Evolutionary conservation across 495 filamentous ascomycete species (phyloP).

Genomic region (Rusavskia elegans): DNA sequence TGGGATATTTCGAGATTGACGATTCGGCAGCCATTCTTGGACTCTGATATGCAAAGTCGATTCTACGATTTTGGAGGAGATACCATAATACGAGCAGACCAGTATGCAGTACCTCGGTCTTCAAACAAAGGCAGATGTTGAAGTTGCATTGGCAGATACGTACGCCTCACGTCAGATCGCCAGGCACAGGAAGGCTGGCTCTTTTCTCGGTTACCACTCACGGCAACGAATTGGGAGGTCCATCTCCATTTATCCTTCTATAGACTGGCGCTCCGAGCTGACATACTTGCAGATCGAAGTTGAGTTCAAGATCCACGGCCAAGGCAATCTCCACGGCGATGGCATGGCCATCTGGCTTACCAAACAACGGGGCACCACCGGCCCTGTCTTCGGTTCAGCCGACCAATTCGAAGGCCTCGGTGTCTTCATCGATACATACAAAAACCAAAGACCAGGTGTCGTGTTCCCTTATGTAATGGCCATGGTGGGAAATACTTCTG

Average conservation of each 20-base stretch:
- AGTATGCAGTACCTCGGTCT: constrained; percentile 34
- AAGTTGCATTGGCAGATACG: constrained; percentile 41
- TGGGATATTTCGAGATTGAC: not conserved
- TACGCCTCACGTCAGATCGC: constrained; percentile 80
- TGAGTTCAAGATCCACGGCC: constrained; percentile 79
- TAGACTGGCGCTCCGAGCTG: not conserved
- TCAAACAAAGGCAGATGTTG: not conserved
- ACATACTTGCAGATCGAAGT: constrained; percentile 56
- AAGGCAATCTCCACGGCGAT: constrained; percentile 82
- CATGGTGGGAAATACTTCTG: constrained; percentile 88
- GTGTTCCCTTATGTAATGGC: constrained; percentile 98
- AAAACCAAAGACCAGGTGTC: constrained; percentile 92
- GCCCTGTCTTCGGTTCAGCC: constrained; percentile 74
- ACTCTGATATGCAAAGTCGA: constrained; percentile 95
- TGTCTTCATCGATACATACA: constrained; percentile 98
- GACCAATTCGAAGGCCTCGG: constrained; percentile 92
- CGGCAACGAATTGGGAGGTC: constrained; percentile 97
- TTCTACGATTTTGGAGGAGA: constrained; percentile 99
- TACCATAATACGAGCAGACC: constrained; percentile 81
- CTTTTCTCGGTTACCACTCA: constrained; percentile 84
- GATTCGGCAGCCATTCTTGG: constrained; percentile 66
- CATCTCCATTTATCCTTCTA: constrained; percentile 6
- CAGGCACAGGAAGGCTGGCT: constrained; percentile 84
- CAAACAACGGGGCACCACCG: constrained; percentile 67
- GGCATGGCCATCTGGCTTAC: constrained; percentile 98